Evolutionary conservation across 2,329 filamentous ascomycete genomes (phyloP).

Genomic region (Aspergillus oerlinghausenensis): DNA sequence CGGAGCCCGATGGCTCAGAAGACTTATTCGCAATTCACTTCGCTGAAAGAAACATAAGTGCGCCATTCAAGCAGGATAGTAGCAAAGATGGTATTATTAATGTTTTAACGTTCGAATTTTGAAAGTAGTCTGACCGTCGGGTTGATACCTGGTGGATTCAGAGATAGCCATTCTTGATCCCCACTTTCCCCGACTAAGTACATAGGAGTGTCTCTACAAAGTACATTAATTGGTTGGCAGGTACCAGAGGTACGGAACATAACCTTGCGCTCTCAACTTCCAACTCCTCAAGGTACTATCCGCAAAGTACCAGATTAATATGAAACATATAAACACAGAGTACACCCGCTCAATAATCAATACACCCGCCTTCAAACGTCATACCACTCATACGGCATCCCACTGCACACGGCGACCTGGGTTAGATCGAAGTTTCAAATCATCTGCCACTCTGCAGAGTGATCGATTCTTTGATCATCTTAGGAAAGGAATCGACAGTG

Average conservation of each 20-base stretch:
- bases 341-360: background rate
- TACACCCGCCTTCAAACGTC: background rate
- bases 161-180: background rate
- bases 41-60: too few relatives aligned
- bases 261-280: background rate
- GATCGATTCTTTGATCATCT: background rate
- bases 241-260: background rate
- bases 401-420: background rate
- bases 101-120: background rate
- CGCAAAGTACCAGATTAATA: background rate
- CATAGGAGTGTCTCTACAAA: too few relatives aligned
- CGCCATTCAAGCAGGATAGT: background rate
- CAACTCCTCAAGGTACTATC: background rate
- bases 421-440: background rate
- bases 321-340: background rate
- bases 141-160: background rate
- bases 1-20: background rate
- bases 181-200: background rate
- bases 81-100: background rate
- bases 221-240: too few relatives aligned
- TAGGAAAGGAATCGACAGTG: background rate
- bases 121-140: background rate
- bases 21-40: background rate
- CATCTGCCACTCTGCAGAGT: background rate
- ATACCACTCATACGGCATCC: background rate